Percentiles rank a stretch among this genome's conserved stretches.
These are phyloP conservation scores for Flueggea neowawraea DNA, from an alignment of 441 rosid genomes.

Conservation along the genomic window DNA sequence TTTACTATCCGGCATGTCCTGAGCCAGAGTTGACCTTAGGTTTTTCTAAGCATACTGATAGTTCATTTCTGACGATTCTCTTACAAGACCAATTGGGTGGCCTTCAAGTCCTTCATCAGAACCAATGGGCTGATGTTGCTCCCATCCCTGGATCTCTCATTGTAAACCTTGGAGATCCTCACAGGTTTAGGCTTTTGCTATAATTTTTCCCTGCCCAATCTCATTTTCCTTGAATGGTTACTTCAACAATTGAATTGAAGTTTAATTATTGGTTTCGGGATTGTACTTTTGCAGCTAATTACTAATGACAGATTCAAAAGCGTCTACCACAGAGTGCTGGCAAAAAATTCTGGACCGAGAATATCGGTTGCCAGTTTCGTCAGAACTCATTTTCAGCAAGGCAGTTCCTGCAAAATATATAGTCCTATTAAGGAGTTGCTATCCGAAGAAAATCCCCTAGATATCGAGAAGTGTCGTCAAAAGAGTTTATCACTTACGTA, in stretches of 20 bases:
- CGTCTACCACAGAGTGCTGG: constrained; percentile 28
- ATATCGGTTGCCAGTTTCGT: constrained; percentile 39
- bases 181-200: constrained; percentile 15
- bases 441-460: constrained; percentile 35
- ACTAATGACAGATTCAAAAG: constrained; percentile 34
- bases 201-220: too few species aligned
- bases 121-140: constrained; percentile 27
- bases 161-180: constrained; percentile 26
- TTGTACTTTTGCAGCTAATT: constrained; percentile 24
- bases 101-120: constrained; percentile 25
- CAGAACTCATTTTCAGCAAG: constrained; percentile 15
- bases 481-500: constrained; percentile 13
- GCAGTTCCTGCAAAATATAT: constrained; percentile 16
- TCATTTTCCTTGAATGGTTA: not conserved
- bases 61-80: constrained; percentile 26
- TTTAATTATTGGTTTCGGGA: not conserved
- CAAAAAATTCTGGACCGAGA: constrained; percentile 32
- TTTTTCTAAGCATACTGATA: constrained; percentile 21
- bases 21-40: constrained; percentile 31
- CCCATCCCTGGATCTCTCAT: constrained; percentile 25
- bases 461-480: constrained; percentile 21
- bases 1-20: constrained; percentile 36
- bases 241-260: not conserved
- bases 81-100: constrained; percentile 39
- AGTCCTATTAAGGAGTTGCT: constrained; percentile 48